phyloP scores from a whole-genome alignment of 2,329 filamentous ascomycete species.

The Bipolaris cookei region DNA sequence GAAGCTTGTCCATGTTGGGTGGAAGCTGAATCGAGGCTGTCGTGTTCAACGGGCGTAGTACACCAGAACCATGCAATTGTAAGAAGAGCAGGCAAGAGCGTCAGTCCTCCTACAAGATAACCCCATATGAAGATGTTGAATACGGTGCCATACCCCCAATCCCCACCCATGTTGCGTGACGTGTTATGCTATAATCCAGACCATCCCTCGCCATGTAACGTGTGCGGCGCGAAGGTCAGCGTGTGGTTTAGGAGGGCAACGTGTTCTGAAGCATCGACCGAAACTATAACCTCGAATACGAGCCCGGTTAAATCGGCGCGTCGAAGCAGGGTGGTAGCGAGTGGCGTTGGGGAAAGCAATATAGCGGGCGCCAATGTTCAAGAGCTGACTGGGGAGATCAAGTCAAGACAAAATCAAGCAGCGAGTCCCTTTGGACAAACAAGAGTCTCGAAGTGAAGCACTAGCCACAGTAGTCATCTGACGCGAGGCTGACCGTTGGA shows the following conservation, averaged over 20 bases:
- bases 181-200: conserved; percentile 19
- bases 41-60: conserved; percentile 23
- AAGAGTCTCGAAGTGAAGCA: conserved; percentile 1
- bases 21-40: conserved; percentile 6
- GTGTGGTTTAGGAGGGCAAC: background rate
- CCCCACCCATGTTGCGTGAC: conserved; percentile 35
- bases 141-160: conserved; percentile 33
- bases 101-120: conserved; percentile 34
- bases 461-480: conserved; percentile 8
- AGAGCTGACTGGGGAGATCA: background rate
- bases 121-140: conserved; percentile 38
- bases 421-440: background rate
- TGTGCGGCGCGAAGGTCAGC: background rate
- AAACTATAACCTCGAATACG: conserved; percentile 3
- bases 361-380: background rate
- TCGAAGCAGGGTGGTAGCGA: conserved; percentile 21
- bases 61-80: conserved; percentile 29
- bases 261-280: background rate
- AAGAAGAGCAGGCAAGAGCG: conserved; percentile 27
- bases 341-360: conserved; percentile 11
- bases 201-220: conserved; percentile 23
- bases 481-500: conserved; percentile 15
- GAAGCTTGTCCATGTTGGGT: background rate
- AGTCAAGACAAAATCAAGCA: background rate
- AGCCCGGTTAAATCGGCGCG: conserved; percentile 16